Evolutionary conservation across 164 flowering plant species (phyloP).

Genomic region (Chloranthus sessilifolius): DNA sequence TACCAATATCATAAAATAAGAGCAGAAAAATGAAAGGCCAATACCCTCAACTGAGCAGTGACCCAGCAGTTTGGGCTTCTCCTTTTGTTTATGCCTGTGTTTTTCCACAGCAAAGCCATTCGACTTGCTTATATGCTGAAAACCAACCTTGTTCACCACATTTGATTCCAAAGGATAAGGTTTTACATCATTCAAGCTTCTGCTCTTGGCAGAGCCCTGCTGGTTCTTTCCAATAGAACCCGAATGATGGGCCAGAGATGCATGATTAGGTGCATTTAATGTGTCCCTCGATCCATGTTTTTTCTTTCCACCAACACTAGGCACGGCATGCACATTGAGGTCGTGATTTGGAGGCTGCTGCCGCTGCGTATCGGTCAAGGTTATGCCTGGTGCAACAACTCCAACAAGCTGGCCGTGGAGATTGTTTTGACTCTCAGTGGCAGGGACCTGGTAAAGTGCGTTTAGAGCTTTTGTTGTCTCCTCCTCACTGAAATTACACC

Average conservation of each 20-base stretch:
- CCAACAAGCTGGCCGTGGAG: slow-evolving; percentile 25
- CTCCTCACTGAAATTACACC: slow-evolving; percentile 66
- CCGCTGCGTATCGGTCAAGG: slow-evolving; percentile 18
- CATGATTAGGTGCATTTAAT: slow-evolving; percentile 21
- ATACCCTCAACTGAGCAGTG: slow-evolving; percentile 49
- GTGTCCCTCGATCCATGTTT: slow-evolving; percentile 37
- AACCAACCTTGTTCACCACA: slow-evolving; percentile 19
- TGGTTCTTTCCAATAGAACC: slow-evolving; percentile 35
- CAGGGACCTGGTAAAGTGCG: slow-evolving; percentile 39
- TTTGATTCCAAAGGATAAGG: slow-evolving; percentile 27
- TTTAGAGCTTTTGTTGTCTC: slow-evolving; percentile 66
- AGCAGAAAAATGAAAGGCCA: slow-evolving; percentile 10
- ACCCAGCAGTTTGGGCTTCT: slow-evolving; percentile 31
- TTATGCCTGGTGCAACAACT: slow-evolving; percentile 16
- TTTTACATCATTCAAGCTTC: slow-evolving; percentile 37
- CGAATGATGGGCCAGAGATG: slow-evolving; percentile 18
- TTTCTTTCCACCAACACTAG: slow-evolving; percentile 35
- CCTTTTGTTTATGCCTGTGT: slow-evolving; percentile 28
- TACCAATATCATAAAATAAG: neutral
- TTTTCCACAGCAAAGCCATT: slow-evolving; percentile 29
- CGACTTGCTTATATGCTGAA: slow-evolving; percentile 28
- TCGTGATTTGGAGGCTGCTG: slow-evolving; percentile 25
- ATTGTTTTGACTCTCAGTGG: slow-evolving; percentile 32
- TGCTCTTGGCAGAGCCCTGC: slow-evolving; percentile 34
- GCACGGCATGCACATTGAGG: slow-evolving; percentile 14